A percentile compares a stretch with the other conserved stretches of the same genome.
phyloP scores from a whole-genome alignment of 176 grass and related monocot species.

The Alloteropsis semialata region DNA sequence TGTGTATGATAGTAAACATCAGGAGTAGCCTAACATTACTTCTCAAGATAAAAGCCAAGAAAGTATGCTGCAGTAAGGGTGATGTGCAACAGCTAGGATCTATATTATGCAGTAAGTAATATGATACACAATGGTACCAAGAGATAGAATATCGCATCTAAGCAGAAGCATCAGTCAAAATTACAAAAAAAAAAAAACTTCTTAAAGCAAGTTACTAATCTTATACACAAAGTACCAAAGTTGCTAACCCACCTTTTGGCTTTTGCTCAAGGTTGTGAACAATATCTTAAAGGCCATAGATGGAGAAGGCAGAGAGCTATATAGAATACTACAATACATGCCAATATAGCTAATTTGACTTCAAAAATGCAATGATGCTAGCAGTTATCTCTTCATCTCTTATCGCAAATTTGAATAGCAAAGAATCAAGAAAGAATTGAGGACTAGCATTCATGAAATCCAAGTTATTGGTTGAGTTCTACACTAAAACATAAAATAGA shows the following conservation, averaged over 20 bases:
- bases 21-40: not conserved
- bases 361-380: conserved; percentile 1
- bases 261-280: not conserved
- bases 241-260: not conserved
- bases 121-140: not conserved
- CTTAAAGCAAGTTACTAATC: not conserved
- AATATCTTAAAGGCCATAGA: not conserved
- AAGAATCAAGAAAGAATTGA: conserved; percentile 5
- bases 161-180: not conserved
- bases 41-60: conserved; percentile 15
- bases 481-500: conserved; percentile 1
- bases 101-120: not conserved
- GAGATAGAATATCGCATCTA: not conserved
- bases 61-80: not conserved
- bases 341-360: conserved; percentile 25
- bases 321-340: not conserved
- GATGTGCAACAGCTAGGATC: not conserved
- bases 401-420: not conserved
- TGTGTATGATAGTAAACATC: not conserved
- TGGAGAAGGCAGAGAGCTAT: not conserved
- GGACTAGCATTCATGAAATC: not conserved
- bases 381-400: not conserved
- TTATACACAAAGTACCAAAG: not conserved
- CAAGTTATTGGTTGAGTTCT: not conserved
- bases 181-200: not conserved